Evolutionary conservation across 148 eudicot genomes (phyloP), one percentile per base, ranked within the genome.

Genomic region (Camellia sinensis): DNA sequence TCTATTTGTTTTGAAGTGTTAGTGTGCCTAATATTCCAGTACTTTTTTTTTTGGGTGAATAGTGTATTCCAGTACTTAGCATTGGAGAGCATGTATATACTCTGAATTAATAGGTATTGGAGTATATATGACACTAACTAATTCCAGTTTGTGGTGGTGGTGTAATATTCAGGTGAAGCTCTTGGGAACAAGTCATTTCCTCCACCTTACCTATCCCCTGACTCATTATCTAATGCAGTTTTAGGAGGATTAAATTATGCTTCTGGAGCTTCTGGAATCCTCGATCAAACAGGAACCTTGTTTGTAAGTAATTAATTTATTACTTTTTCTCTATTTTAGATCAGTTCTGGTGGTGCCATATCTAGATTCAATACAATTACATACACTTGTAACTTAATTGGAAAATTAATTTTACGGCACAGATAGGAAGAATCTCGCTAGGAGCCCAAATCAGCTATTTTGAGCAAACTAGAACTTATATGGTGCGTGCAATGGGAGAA

Each of bases 251-350:
- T 90, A 15, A 91, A 91, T 62, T 91, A 90, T 73, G 95, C 93
- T 48, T 91, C 92, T 40, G 95, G 92, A 59, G 87, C 92, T 50
- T 89, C 95, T 11, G 93, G 95, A 71, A 91, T 91, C 62, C 85
- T 90, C 12, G 66, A 74, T 70, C 84, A 82, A 81, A 91, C 93
- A 0, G 95, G 95, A 74, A 67, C 83, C 59, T 67, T 88, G 15
- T 90, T 88, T 80, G 91, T 90, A 80, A 0, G 91, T 80, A 81
- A 15, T 63, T 17, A 3, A 18, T 29, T 12, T 6, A 6, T 6
- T 78, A 17, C 37, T 67, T 29, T 48, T 62, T 45, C 44, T n/a
- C 18, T 5, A 4, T 61, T 40, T 67, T 37, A 3, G 9, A 29
- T 29, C 37, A 29, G 37, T 29, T 29, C 37, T 29, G 37, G 37